A percentile compares a stretch with the other conserved stretches of the same genome.
Conservation (phyloP, 176 grass and related monocot species). For the Saccharum officinarum region DNA sequence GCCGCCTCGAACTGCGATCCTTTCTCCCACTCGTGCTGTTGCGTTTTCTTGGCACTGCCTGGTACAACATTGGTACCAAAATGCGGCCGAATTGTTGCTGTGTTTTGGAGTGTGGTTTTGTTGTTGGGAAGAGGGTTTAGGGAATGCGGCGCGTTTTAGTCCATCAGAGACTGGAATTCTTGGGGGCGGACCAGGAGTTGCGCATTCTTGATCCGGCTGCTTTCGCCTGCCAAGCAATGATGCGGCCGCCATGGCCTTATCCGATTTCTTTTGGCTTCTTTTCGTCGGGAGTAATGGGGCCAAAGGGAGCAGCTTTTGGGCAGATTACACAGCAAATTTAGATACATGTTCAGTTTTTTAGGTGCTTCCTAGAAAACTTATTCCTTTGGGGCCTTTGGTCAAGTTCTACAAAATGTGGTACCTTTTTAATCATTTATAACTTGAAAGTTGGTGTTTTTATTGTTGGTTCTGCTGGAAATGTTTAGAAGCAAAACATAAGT, state of each 20-base stretch:
- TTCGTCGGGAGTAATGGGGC: conserved; percentile 40
- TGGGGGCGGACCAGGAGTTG: conserved; percentile 28
- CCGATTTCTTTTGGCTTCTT: conserved; percentile 32
- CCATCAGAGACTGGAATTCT: conserved; percentile 11
- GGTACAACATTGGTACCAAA: not conserved
- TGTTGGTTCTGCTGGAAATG: conserved; percentile 8
- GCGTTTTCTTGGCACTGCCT: not conserved
- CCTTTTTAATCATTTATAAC: conserved; percentile 8
- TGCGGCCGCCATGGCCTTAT: conserved; percentile 27
- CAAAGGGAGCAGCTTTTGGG: conserved; percentile 44
- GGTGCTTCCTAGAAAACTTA: not conserved
- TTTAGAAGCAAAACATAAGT: conserved; percentile 25
- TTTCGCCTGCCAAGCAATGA: conserved; percentile 25
- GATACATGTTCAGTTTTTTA: conserved; percentile 29
- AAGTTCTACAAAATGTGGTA: not conserved
- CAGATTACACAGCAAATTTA: conserved; percentile 35
- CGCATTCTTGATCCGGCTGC: conserved; percentile 6
- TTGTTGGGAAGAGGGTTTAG: conserved; percentile 7
- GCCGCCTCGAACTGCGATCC: conserved; percentile 6
- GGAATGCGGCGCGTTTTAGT: conserved; percentile 7
- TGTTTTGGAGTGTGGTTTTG: not conserved
- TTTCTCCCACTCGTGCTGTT: conserved; percentile 1
- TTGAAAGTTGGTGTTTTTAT: conserved; percentile 13
- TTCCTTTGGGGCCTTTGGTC: conserved; percentile 19
- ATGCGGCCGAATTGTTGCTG: conserved; percentile 18